Evolutionary conservation across 2,329 filamentous ascomycete species (phyloP), one percentile per base, ranked within the genome.

Genomic region (Talaromyces sp.): DNA sequence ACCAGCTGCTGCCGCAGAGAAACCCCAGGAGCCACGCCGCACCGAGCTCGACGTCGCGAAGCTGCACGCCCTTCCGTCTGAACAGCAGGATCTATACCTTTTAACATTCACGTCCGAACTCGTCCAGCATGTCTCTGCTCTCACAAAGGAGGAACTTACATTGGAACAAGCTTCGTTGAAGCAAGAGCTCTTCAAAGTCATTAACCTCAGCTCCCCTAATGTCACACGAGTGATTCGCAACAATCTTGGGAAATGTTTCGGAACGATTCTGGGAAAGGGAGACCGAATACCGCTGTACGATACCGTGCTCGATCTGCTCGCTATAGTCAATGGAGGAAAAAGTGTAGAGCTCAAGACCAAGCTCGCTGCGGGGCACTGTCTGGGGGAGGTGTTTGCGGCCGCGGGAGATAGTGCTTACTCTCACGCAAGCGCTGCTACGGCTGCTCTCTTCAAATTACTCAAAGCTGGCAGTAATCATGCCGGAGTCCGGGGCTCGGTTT

Each of bases 31-130:
- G 68, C 68, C 69, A 63, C 74, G 75, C 65, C 73, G 70, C 68
- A 70, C 73, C 60, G 91, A 97, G 82, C 90, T 99, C 77, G 93
- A 99, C 75, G 81, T 97, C 70, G 82, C 89, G 73, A 97, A 97
- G 84, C 88, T 99, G 57, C 90, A 97, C 78, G 86, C 91, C 61
- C 87, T 98, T 56, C 92, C 94, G 50, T 88, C 91, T 62, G 95
- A 99, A 80, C 95, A 99, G 78, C 95, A 99, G 79, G 93, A 97
- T 73, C 87, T 99, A 13, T 96, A 95, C 78, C 86, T 99, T 68
- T 85, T 99, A 67, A 96, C 89, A 31, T 97, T 96, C 75, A 90
- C 93, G 41, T 90, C 93, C 33, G 87, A 90, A 67, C 84, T 99
- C 64, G 89, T 88, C 68, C 90, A 90, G 70, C 91, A 97, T 83